Base-by-base conservation (phyloP, 306 rosid genomes). In the Canavalia ensiformis region DNA sequence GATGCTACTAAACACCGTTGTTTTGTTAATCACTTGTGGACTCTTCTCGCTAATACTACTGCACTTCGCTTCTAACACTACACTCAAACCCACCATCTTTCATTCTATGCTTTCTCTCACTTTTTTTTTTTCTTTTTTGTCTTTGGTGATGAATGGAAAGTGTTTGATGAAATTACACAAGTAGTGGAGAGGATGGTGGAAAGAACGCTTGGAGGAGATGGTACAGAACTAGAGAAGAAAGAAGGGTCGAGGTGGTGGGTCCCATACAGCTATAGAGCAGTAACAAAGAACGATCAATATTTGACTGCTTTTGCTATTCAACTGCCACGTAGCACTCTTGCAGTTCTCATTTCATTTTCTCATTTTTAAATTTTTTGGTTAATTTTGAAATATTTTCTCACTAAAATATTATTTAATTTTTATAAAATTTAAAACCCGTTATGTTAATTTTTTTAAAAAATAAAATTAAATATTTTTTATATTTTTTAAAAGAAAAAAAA, bases 21-120 rank as follows among this genome's bases (percentile, higher is more conserved):
- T 84, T 78, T 94, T 94, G 88, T 83, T 90, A 46, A 92, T 90
- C 70, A 94, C 94, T 41, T 87, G 91, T 1, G 86, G 90, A 30
- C 45, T 63, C 0, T 73, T 79, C 47, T 72, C 83, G 67, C 75
- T 82, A 41, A 7, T 7, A 74, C 71, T 54, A 37, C 87, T 73
- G 78, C 67, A 88, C 69, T 88, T 91, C 4, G 87, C 78, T 76
- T 95, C 98, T 79, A 95, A 82, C 0, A 95, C 91, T 72, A 90
- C 81, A 83, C 97, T 89, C 50, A 92, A 84, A 71, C 98, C 97
- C 77, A 85, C 91, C 97, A 91, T 90, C 42, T 86, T 84, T 65
- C 90, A 84, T 86, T 45, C 80, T 73, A 45, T 45, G 59, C 11
- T 39, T 46, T 75, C 51, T 35, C 25, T 73, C 50, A 39, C 35